Base-by-base conservation (phyloP, 345 rosid genomes). In the Aurinia saxatilis region DNA sequence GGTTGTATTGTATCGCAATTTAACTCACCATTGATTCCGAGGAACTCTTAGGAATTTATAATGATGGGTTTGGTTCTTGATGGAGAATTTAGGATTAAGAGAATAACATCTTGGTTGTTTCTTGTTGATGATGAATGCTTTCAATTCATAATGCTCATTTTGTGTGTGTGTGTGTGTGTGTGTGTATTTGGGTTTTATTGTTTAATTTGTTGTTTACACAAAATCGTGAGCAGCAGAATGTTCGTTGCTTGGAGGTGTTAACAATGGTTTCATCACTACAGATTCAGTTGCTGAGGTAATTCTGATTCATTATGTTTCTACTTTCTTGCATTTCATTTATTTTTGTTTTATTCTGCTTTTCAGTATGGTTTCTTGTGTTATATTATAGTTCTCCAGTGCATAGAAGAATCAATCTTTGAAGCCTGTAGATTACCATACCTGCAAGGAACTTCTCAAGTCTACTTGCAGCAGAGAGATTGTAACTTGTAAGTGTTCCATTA, bases 161-260 rank as follows among this genome's bases (percentile, higher is more conserved):
- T 39, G 5, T 25, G 10, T 1, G 2, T 21, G 45, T 12, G 4
- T 27, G n/a, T n/a, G n/a, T n/a, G n/a, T n/a, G n/a, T n/a, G n/a
- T n/a, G n/a, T n/a, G n/a, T n/a, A n/a, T 23, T 1, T 19, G 14
- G 31, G 15, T 8, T 12, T 10, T 50, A 30, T 35, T 45, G 12
- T 51, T 14, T n/a, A 40, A 25, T 60, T 11, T 47, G 45, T 0
- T 55, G 15, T 2, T 2, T 54, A 6, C 30, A 38, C 51, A 30
- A 15, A 12, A 4, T 0, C 3, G 11, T 57, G 65, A 40, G 14
- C 58, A 78, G 83, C 54, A 50, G 73, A 78, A 41, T 64, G 78
- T 50, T 78, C 82, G 21, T 54, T 82, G 66, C 54, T 82, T 56
- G 77, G 80, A 19, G 73, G 84, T 71, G 81, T 78, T 52, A 70